Base-by-base conservation (phyloP, 306 rosid species). In the Fragaria ananassa region DNA sequence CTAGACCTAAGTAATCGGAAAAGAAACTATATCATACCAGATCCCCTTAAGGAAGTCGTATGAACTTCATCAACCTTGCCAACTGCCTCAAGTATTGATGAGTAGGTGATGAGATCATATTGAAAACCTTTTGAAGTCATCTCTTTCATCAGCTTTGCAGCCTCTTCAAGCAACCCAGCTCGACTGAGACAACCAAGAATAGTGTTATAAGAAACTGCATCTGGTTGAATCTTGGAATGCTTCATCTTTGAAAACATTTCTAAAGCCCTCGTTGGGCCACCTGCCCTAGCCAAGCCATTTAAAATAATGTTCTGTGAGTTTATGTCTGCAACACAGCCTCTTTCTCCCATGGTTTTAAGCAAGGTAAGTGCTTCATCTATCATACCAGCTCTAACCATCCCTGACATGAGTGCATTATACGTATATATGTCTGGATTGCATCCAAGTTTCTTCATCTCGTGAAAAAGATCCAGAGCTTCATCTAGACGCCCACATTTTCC, bases 341-440 rank as follows among this genome's bases (percentile, higher is more conserved):
- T 89, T 86, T 92, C 96, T 82, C 84, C 87, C 98, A 94, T 94
- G 21, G 82, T 80, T 85, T 86, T 88, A 61, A 92, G 81, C 79
- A 95, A 84, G 67, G 95, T 81, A 76, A 81, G 86, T 42, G 93
- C 97, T 82, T 88, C 97, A 63, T 88, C 92, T 8, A 87, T 76
- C 96, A 89, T 85, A 64, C 89, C 89, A 45, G 84, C 90, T 84
- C 97, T 89, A 62, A 88, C 93, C 95, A 92, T 82, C 61, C 98
- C 97, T 6, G 96, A 90, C 96, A 95, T 95, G 81, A 95, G 96
- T 23, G 97, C 98, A 82, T 95, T 95, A 76, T 89, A 92, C 51
- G 96, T 81, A 88, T 95, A 95, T 72, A 90, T 85, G 51, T 95
- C 91, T 45, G 97, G 97, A 61, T 9, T 83, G 80, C 96, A 92